phyloP scores from a whole-genome alignment of 2,329 filamentous ascomycete species.

The Colletotrichum echinochloae region DNA sequence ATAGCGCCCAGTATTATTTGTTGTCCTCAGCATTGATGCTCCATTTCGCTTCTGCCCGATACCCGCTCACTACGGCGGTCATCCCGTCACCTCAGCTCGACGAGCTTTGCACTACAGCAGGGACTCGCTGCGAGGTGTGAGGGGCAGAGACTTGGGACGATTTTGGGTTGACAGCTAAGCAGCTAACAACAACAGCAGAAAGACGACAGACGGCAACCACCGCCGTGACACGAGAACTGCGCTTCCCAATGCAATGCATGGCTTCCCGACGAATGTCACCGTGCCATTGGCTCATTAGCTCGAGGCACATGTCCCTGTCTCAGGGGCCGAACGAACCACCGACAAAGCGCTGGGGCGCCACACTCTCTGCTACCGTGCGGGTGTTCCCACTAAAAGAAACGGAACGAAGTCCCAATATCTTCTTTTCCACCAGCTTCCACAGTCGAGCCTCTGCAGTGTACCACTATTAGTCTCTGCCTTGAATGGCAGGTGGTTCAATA shows the following conservation, averaged over 20 bases:
- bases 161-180: slow-evolving; percentile 29
- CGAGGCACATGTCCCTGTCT: slow-evolving; percentile 21
- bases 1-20: slow-evolving; percentile 1
- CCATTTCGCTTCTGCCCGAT: slow-evolving; percentile 5
- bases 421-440: slow-evolving; percentile 7
- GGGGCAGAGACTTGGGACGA: slow-evolving; percentile 14
- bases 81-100: background rate
- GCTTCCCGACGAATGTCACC: slow-evolving; percentile 10
- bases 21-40: slow-evolving; percentile 7
- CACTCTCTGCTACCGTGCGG: slow-evolving; percentile 14
- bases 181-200: background rate
- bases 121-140: background rate
- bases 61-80: background rate
- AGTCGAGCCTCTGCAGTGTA: background rate
- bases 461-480: background rate
- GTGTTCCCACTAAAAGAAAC: slow-evolving; percentile 18
- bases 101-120: background rate
- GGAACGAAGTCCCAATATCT: slow-evolving; percentile 8
- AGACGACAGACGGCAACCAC: background rate
- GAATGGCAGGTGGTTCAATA: background rate
- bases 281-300: slow-evolving; percentile 34
- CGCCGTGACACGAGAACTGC: slow-evolving; percentile 21
- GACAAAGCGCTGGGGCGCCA: slow-evolving; percentile 31
- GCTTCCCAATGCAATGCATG: slow-evolving; percentile 18
- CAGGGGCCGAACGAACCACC: slow-evolving; percentile 14